These are phyloP conservation scores for Saccharomycopsis vini DNA, from an alignment of 805 yeast species.

Conservation along the genomic window DNA sequence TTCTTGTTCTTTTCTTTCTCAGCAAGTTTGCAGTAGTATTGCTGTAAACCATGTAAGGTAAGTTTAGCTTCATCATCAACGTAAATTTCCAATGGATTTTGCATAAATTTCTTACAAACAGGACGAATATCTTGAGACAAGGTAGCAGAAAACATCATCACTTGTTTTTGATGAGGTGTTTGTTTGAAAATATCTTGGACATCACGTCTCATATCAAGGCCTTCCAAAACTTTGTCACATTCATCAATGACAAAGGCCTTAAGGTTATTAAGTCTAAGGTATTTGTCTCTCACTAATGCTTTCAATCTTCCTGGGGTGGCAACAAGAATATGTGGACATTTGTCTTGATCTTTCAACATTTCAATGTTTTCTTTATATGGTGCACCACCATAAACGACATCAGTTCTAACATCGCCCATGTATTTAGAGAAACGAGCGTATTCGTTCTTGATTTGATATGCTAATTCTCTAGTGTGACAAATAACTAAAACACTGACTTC, in stretches of 20 bases:
- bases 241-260: slow-evolving; percentile 95
- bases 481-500: slow-evolving; percentile 90
- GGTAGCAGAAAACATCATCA: slow-evolving; percentile 98
- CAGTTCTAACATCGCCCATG: slow-evolving; percentile 95
- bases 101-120: slow-evolving; percentile 95
- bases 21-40: slow-evolving; percentile 80
- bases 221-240: slow-evolving; percentile 95
- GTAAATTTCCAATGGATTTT: slow-evolving; percentile 92
- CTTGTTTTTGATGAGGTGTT: slow-evolving; percentile 97
- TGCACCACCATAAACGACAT: slow-evolving; percentile 95
- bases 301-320: slow-evolving; percentile 98
- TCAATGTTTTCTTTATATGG: slow-evolving; percentile 80
- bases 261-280: slow-evolving; percentile 75
- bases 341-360: slow-evolving; percentile 80
- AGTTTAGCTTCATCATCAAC: slow-evolving; percentile 97
- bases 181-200: slow-evolving; percentile 96
- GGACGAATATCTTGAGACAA: slow-evolving; percentile 91
- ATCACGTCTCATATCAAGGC: slow-evolving; percentile 91
- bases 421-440: slow-evolving; percentile 95
- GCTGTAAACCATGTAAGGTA: slow-evolving; percentile 96
- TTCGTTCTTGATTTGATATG: slow-evolving; percentile 96
- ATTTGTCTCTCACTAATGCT: slow-evolving; percentile 87
- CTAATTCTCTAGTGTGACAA: slow-evolving; percentile 98
- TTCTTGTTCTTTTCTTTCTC: slow-evolving; percentile 92
- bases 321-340: slow-evolving; percentile 93